Base-by-base conservation (phyloP, 2,329 filamentous ascomycete genomes). In the Cercospora sp. region DNA sequence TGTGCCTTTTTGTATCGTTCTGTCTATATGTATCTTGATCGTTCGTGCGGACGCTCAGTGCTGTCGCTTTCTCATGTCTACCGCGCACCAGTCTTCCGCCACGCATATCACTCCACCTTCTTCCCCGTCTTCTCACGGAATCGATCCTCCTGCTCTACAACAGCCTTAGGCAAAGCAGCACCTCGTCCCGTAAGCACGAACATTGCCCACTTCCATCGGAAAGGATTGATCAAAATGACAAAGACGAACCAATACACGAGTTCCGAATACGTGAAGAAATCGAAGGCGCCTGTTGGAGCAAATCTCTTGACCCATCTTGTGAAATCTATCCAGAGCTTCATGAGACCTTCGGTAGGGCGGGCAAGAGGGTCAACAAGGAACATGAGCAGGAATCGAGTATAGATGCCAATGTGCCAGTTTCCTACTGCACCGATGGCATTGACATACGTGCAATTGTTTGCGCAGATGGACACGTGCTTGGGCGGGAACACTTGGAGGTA, bases 391-490 rank as follows among this genome's bases (percentile, higher is more conserved):
- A 96, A 90, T 5, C 93, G 86, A 0, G 92, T 96, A 81, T 95
- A 96, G 74, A 96, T 94, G 4, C 92, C 93, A 57, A 96, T 94
- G 75, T 96, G 92, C 85, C 91, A 94, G 78, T 95, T 94, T 0
- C 92, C 91, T 1, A 95, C 91, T 0, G 90, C 91, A 0, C 91
- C 92, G 66, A 95, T 94, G 3, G 89, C 92, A 64, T 90, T 88
- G 66, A 93, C 83, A 72, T 94, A 96, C 0, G 92, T 95, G 82
- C 90, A 90, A 80, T 97, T 96, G 80, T 92, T 94, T 70, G 89
- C 90, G 71, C 90, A 93, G 59, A 96, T 85, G 37, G 88, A 89
- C 0, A 90, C 87, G 72, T 94, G 90, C 3, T 82, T 79, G 0
- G 92, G 91, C 4, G 93, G 92, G 80, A 96, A 96, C 0, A 91